A percentile compares a stretch with the other conserved stretches of the same genome.
These are phyloP conservation scores for Spiromastix sp. DNA, from an alignment of 2,329 filamentous ascomycete species.

Conservation along the genomic window DNA sequence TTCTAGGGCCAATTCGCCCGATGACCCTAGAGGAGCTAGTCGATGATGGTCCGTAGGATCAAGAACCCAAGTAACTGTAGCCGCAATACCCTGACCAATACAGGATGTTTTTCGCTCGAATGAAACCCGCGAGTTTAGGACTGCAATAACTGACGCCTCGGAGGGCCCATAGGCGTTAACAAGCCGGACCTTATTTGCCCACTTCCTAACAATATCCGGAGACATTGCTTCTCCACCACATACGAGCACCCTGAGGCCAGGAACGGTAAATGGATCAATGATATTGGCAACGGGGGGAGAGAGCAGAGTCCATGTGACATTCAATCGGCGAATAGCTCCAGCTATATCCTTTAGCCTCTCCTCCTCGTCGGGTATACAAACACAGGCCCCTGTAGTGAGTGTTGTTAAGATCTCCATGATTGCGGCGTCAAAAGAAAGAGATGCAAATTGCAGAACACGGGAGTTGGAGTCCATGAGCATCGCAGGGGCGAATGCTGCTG, in stretches of 20 bases:
- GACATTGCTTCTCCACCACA: slow-evolving; percentile 75
- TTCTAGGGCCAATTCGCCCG: slow-evolving; percentile 29
- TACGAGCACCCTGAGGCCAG: slow-evolving; percentile 62
- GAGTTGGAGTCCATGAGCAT: slow-evolving; percentile 26
- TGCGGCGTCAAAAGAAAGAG: slow-evolving; percentile 46
- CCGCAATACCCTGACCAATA: slow-evolving; percentile 26
- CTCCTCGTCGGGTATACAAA: slow-evolving; percentile 46
- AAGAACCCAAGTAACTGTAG: slow-evolving; percentile 28
- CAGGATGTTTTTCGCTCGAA: too few relatives aligned
- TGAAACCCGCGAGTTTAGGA: slow-evolving; percentile 13
- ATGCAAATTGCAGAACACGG: slow-evolving; percentile 48
- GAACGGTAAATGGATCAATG: slow-evolving; percentile 56
- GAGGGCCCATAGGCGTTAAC: slow-evolving; percentile 77
- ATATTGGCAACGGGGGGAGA: slow-evolving; percentile 76
- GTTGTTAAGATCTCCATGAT: slow-evolving; percentile 45
- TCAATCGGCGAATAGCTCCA: slow-evolving; percentile 42
- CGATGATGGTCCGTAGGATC: slow-evolving; percentile 28
- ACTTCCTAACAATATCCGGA: slow-evolving; percentile 55
- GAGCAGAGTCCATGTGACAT: slow-evolving; percentile 69
- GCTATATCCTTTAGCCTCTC: slow-evolving; percentile 41
- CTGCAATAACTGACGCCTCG: slow-evolving; percentile 36
- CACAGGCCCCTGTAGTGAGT: slow-evolving; percentile 45
- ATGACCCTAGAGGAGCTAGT: slow-evolving; percentile 32
- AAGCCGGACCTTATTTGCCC: slow-evolving; percentile 51
- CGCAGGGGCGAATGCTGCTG: slow-evolving; percentile 34